Evolutionary conservation across 1,284 basidiomycete species (phyloP).

Genomic region (Puccinia triticina): DNA sequence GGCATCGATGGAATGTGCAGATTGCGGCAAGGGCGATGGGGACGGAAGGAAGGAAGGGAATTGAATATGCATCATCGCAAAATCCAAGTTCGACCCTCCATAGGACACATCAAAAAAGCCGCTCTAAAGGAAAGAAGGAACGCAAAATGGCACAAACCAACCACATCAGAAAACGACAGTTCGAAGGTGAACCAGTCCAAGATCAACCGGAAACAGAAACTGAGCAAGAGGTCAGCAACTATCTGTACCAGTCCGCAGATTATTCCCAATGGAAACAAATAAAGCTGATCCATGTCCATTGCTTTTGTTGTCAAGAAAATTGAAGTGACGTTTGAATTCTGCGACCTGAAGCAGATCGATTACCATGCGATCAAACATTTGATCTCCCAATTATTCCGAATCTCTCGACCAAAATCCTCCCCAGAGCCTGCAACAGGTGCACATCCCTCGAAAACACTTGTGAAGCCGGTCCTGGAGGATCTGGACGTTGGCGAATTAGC

Average conservation of each 20-base stretch:
- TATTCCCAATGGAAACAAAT: background rate
- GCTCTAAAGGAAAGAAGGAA: background rate
- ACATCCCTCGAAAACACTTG: constrained; percentile 32
- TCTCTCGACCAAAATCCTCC: constrained; percentile 8
- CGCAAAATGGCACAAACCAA: background rate
- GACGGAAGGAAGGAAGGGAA: background rate
- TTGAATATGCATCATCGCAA: background rate
- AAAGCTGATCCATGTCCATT: background rate
- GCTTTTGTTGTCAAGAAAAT: background rate
- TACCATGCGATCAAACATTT: constrained; percentile 50
- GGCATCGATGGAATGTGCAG: background rate
- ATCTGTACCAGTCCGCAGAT: too few relatives aligned
- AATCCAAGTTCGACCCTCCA: background rate
- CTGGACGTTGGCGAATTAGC: constrained; percentile 37
- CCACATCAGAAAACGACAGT: constrained; percentile 7
- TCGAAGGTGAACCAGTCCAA: background rate
- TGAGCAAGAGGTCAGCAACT: background rate
- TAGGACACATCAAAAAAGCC: too few relatives aligned
- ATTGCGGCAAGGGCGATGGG: too few relatives aligned
- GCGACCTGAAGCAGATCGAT: constrained; percentile 39
- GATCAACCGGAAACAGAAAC: background rate
- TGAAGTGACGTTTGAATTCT: constrained; percentile 49
- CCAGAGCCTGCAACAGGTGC: background rate
- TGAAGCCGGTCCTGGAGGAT: constrained; percentile 36
- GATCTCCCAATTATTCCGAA: constrained; percentile 43